These are phyloP conservation scores for Oldenlandia corymbosa DNA, from an alignment of 257 asterid species.

Conservation along the genomic window DNA sequence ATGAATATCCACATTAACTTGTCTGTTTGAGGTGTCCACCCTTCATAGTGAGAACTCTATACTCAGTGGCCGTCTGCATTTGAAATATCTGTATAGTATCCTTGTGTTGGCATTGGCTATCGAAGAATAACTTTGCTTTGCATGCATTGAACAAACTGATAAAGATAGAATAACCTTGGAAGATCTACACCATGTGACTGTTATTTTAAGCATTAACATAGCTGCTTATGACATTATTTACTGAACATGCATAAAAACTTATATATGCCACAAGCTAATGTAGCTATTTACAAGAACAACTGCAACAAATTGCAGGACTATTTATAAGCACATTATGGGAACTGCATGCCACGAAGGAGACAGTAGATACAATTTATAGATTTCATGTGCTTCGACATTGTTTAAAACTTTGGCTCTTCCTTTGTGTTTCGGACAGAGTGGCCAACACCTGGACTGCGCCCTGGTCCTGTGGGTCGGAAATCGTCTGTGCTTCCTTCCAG, in stretches of 20 bases:
- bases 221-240: not conserved
- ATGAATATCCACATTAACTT: no score
- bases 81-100: not conserved
- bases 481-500: constrained; percentile 19
- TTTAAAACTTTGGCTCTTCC: constrained; percentile 31
- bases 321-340: not conserved
- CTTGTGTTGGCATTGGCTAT: no score
- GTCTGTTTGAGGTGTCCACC: no score
- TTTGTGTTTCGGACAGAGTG: constrained; percentile 33
- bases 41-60: no score
- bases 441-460: constrained; percentile 59
- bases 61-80: not conserved
- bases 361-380: constrained; percentile 22
- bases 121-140: no score
- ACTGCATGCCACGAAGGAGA: constrained; percentile 9
- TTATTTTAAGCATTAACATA: constrained; percentile 9
- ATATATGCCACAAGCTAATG: not conserved
- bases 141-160: constrained; percentile 8
- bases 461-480: constrained; percentile 41
- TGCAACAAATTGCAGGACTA: constrained; percentile 1
- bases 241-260: not conserved
- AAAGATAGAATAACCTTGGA: not conserved
- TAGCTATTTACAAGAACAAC: constrained; percentile 6
- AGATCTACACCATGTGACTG: not conserved
- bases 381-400: constrained; percentile 7